phyloP scores from a whole-genome alignment of 2,329 filamentous ascomycete genomes.

The Ceratocystis alfenasii region DNA sequence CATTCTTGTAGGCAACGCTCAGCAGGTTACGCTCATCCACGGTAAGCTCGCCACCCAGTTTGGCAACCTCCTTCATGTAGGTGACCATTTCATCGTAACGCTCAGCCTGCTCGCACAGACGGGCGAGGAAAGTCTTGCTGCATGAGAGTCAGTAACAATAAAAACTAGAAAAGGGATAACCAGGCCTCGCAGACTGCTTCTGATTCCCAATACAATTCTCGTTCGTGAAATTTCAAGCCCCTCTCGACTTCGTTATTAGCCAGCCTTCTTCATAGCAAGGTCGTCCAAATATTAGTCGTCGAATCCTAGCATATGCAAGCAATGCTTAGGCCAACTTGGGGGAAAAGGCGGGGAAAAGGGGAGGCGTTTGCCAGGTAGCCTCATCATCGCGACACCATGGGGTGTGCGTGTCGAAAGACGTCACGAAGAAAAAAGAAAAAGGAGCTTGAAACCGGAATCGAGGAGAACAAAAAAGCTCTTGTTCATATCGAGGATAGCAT shows the following conservation, averaged over 20 bases:
- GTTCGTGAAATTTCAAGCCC: not conserved
- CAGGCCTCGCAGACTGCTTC: no score
- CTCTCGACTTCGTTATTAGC: not conserved
- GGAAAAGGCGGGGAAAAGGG: constrained; percentile 18
- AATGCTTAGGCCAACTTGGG: not conserved
- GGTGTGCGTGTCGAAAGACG: not conserved
- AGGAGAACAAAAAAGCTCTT: constrained; percentile 3
- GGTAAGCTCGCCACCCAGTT: constrained; percentile 65
- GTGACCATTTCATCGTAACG: constrained; percentile 99
- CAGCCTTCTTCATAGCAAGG: not conserved
- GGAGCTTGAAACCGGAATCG: constrained; percentile 1
- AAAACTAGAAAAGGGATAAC: not conserved
- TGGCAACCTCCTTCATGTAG: constrained; percentile 99
- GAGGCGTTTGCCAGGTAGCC: constrained; percentile 13
- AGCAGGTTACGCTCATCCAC: constrained; percentile 98
- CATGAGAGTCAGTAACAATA: constrained; percentile 23
- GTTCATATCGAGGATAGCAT: constrained; percentile 11
- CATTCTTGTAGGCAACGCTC: constrained; percentile 99
- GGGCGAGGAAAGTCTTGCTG: constrained; percentile 99
- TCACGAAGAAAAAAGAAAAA: not conserved
- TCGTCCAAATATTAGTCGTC: not conserved
- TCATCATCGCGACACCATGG: constrained; percentile 12
- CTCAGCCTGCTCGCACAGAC: constrained; percentile 99
- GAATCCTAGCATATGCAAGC: not conserved
- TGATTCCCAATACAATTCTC: not conserved